Percentiles rank a stretch among this genome's conserved stretches.
phyloP scores from a whole-genome alignment of 306 rosid species.

The Urtica urens region DNA sequence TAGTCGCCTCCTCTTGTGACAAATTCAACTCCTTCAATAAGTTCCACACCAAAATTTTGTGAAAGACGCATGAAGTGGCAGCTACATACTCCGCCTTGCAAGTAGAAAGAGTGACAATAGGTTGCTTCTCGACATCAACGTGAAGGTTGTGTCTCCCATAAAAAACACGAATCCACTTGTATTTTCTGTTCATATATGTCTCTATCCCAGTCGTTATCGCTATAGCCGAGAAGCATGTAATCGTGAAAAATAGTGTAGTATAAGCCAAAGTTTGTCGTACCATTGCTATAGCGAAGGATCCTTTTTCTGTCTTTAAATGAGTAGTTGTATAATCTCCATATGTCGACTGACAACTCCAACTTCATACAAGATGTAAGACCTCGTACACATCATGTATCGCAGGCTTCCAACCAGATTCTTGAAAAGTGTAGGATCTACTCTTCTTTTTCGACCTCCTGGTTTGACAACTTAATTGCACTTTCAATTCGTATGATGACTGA shows the following conservation, averaged over 20 bases:
- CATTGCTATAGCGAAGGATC: background rate
- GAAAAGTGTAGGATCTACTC: background rate
- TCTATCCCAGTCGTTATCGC: too few species aligned
- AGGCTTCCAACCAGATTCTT: background rate
- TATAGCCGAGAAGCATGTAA: background rate
- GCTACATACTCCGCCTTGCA: background rate
- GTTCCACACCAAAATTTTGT: background rate
- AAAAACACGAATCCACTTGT: background rate
- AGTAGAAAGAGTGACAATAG: background rate
- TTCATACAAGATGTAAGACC: background rate
- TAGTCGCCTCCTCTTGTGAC: background rate
- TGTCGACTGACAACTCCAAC: too few species aligned
- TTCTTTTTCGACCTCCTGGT: too few species aligned
- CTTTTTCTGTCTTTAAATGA: background rate
- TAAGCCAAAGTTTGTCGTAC: background rate
- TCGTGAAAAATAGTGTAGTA: background rate
- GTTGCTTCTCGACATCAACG: background rate
- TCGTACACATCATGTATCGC: background rate
- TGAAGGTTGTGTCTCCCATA: background rate
- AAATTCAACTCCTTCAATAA: background rate
- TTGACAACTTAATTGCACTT: background rate
- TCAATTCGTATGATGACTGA: background rate
- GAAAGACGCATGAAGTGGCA: background rate
- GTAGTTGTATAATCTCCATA: too few species aligned
- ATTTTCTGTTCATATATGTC: background rate